Evolutionary conservation across 495 filamentous ascomycete genomes (phyloP), one percentile per base, ranked within the genome.

Genomic region (Umbilicaria muhlenbergii): DNA sequence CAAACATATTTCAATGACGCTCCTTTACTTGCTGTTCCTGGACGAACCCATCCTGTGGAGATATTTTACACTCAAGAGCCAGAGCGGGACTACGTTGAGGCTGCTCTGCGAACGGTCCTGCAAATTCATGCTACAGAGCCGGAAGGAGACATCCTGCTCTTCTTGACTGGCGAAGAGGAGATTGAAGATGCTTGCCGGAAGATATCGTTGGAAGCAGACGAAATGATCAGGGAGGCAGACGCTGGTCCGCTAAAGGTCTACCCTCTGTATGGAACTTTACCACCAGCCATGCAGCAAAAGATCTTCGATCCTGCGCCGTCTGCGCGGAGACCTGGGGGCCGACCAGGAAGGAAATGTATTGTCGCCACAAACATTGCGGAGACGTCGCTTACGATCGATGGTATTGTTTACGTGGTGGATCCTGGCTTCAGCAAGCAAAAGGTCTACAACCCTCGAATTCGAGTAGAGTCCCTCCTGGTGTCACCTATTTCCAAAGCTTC

Each of bases 391-490:
- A 99, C 92, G 34, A 99, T 99, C 41, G 92, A 99, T 58, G 92
- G 92, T 57, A 96, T 99, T 46, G 92, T 99, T 18, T 99, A 94
- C 50, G 92, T 99, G 14, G 88, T 99, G 8, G 92, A 99, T 57
- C 91, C 92, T 6, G 92, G 92, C 16, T 99, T 99, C 66, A 93
- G 84, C 59, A 99, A 99, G 70, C 92, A 99, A 59, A 99, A 99
- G 64, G 87, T 99, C 49, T 99, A 96, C 71, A 94, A 96, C 56
- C 89, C 92, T 18, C 79, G 92, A 42, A 84, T 94, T 44, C 82
- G 92, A 56, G 88, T 96, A 34, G 92, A 99, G 60, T 96, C 92
- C 0, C 68, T 99, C 2, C 67, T 99, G 5, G 88, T 99, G 5
- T 94, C 92, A 11, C 83, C 92, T 4, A 96, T 96, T 42, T 95